These are phyloP conservation scores for Backusella tuberculispora DNA, from an alignment of 192 early-diverging fungal genomes.

Conservation along the genomic window DNA sequence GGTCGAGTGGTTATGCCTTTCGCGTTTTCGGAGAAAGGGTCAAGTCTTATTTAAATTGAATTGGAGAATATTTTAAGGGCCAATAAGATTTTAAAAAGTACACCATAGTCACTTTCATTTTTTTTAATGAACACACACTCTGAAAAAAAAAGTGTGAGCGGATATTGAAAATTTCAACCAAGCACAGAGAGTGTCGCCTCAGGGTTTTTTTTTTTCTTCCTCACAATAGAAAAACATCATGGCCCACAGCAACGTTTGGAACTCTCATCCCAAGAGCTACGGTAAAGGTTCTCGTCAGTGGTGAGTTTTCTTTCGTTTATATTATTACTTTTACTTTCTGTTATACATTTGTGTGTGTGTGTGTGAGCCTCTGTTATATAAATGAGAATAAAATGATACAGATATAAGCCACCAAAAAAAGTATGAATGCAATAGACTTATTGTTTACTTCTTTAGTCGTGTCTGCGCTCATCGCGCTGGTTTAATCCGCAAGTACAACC, in stretches of 20 bases:
- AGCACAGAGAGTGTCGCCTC: neutral
- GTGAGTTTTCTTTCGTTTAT: slow-evolving; percentile 50
- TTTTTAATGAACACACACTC: no score
- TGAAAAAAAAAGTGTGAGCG: neutral
- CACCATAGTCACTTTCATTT: neutral
- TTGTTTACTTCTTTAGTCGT: slow-evolving; percentile 61
- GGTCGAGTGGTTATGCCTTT: neutral
- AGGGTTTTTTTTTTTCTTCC: slow-evolving; percentile 18
- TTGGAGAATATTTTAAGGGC: neutral
- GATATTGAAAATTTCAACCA: neutral
- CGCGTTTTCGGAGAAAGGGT: neutral
- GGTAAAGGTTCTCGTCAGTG: slow-evolving; percentile 99
- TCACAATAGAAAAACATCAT: slow-evolving; percentile 58
- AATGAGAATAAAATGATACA: no score
- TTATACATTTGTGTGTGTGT: neutral
- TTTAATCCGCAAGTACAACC: slow-evolving; percentile 99
- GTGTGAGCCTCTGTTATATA: neutral
- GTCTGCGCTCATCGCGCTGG: slow-evolving; percentile 99
- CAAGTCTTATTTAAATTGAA: neutral
- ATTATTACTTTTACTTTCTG: neutral
- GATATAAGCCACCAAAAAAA: slow-evolving; percentile 20
- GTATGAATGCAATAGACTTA: neutral
- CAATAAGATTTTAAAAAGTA: slow-evolving; percentile 4
- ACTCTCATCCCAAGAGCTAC: slow-evolving; percentile 94
- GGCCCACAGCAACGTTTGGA: slow-evolving; percentile 97